Base-by-base conservation (phyloP, 371 early-diverging fungal species). In the Quaeritorhiza haematococci region DNA sequence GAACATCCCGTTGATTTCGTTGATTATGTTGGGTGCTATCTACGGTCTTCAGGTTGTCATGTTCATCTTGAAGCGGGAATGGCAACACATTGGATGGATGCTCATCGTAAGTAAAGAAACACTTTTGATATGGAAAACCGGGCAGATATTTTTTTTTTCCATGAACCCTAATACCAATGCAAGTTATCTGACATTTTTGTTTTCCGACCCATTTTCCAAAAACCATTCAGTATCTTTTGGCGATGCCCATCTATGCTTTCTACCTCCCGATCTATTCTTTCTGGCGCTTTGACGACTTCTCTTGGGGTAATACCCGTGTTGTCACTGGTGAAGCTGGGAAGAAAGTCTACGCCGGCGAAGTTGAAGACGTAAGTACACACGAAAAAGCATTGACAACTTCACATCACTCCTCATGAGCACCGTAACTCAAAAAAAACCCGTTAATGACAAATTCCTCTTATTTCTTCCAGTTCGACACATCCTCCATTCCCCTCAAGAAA, bases 271-370 rank as follows among this genome's bases (percentile, higher is more conserved):
- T 82, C 29, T 80, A 80, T 55, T 47, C 76, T 5, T 94, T 91
- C 89, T 94, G 93, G 94, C 92, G 94, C 75, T 92, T 96, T 75
- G 95, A 97, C 67, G 96, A 96, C 66, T 94, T 96, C 68, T 91
- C 92, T 0, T 96, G 98, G 96, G 98, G 98, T 69, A 93, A 94
- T 67, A 98, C 98, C 15, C 89, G 98, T 66, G 67, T 87, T 33
- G 91, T 91, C 0, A 73, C 86, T 3, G 92, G 87, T 46, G 87
- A 85, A 19, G 85, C 84, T 19, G 87, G 87, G 27, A 83, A 87
- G 61, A 87, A 89, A 75, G 67, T 80, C 63, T 64, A 64, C 27
- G 42, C 59, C 21, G 57, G 69, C 7, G 87, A 87, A 43, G 78
- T 80, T 44, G 84, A 80, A 51, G 67, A 70, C 21, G 64, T 42